Evolutionary conservation across 164 flowering plant species (phyloP).

Genomic region (Saururus chinensis): DNA sequence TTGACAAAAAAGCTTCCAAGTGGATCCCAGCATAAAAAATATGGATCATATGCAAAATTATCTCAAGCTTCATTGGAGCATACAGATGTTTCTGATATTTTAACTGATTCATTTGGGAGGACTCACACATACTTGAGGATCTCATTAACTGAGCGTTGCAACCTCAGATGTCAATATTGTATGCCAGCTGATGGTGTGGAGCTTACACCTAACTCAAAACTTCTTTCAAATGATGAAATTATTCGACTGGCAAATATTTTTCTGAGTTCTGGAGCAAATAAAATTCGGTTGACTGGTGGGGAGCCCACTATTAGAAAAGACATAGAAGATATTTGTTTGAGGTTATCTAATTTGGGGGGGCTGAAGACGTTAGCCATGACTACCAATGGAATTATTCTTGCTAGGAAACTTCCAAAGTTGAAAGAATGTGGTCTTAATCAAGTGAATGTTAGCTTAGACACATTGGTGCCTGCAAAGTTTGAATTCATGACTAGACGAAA

Average conservation of each 20-base stretch:
- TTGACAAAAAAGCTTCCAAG: background rate
- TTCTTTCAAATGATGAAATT: slow-evolving; percentile 59
- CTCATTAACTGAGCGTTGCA: slow-evolving; percentile 94
- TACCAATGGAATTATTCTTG: slow-evolving; percentile 79
- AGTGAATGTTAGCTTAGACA: slow-evolving; percentile 88
- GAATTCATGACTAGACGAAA: slow-evolving; percentile 91
- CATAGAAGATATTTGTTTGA: slow-evolving; percentile 74
- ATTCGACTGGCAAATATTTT: slow-evolving; percentile 66
- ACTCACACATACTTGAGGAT: slow-evolving; percentile 83
- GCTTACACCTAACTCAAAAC: slow-evolving; percentile 56
- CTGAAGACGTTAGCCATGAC: slow-evolving; percentile 82
- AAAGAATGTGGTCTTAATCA: slow-evolving; percentile 73
- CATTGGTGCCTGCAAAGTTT: slow-evolving; percentile 88
- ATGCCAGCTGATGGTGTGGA: slow-evolving; percentile 96
- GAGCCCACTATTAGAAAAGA: slow-evolving; percentile 93
- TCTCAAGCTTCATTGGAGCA: slow-evolving; percentile 35
- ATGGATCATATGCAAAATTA: slow-evolving; percentile 30
- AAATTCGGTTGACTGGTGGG: slow-evolving; percentile 93
- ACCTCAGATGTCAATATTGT: slow-evolving; percentile 84
- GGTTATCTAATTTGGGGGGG: slow-evolving; percentile 63
- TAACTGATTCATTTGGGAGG: slow-evolving; percentile 89
- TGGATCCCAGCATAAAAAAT: background rate
- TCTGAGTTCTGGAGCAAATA: slow-evolving; percentile 75
- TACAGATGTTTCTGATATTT: slow-evolving; percentile 55
- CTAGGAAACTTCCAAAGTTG: slow-evolving; percentile 73